phyloP scores from a whole-genome alignment of 208 protist genomes.

The Crithidia mellificae region DNA sequence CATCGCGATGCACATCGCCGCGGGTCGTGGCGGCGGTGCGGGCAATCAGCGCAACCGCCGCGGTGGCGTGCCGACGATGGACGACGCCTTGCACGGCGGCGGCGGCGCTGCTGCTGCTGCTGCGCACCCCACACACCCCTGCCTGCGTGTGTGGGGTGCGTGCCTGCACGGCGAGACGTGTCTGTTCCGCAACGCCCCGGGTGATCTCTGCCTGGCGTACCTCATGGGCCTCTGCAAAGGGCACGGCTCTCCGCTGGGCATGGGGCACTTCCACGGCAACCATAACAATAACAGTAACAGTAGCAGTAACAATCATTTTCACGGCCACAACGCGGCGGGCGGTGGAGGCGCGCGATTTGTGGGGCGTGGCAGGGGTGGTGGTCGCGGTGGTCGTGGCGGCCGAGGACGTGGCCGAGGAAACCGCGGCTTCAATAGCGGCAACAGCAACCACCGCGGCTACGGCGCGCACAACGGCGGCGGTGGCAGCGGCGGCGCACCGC shows the following conservation, averaged over 20 bases:
- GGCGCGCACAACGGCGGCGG: neutral
- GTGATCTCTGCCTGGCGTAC: constrained; percentile 70
- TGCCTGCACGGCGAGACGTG: constrained; percentile 78
- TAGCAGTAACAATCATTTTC: neutral
- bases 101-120: neutral
- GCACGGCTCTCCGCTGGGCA: constrained; percentile 9
- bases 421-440: neutral
- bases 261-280: neutral
- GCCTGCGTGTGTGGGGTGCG: constrained; percentile 69
- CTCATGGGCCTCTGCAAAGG: constrained; percentile 76
- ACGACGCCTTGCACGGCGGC: constrained; percentile 9
- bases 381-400: constrained; percentile 2
- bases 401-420: constrained; percentile 1
- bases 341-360: constrained; percentile 10
- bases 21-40: constrained; percentile 16
- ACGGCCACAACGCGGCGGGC: too few relatives aligned
- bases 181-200: constrained; percentile 69
- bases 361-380: neutral
- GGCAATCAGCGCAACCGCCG: constrained; percentile 2
- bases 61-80: constrained; percentile 11
- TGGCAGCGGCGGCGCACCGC: neutral
- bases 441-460: neutral
- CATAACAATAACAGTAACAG: neutral
- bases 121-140: constrained; percentile 57
- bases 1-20: constrained; percentile 64